phyloP scores from a whole-genome alignment of 2,329 filamentous ascomycete species.

The Paraphaeosphaeria sporulosa region DNA sequence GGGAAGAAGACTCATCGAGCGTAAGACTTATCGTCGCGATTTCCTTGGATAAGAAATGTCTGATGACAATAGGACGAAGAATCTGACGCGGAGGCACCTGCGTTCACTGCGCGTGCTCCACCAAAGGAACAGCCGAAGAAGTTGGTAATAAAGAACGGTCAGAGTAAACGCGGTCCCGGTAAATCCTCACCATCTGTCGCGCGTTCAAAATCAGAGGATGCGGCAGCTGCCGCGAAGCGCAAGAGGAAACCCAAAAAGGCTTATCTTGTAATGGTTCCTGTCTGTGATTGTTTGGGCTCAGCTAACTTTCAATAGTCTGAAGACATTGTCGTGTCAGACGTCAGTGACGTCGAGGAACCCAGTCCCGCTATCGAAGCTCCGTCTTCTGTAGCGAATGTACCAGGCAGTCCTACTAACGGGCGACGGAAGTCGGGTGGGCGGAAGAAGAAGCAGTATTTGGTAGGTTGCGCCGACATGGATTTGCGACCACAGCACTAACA shows the following conservation, averaged over 20 bases:
- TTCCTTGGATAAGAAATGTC: slow-evolving; percentile 10
- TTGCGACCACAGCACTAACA: slow-evolving; percentile 9
- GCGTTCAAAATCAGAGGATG: slow-evolving; percentile 28
- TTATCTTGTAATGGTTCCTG: slow-evolving; percentile 29
- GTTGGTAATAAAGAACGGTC: slow-evolving; percentile 35
- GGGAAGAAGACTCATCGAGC: slow-evolving; percentile 37
- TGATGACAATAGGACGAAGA: slow-evolving; percentile 40
- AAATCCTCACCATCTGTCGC: slow-evolving; percentile 27
- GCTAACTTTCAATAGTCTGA: slow-evolving; percentile 35
- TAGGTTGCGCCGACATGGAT: slow-evolving; percentile 23
- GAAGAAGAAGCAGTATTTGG: slow-evolving; percentile 42
- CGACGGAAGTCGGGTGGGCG: slow-evolving; percentile 35
- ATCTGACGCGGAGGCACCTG: slow-evolving; percentile 25
- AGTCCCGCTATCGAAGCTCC: slow-evolving; percentile 5
- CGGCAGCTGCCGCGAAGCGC: slow-evolving; percentile 35
- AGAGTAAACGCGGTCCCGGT: slow-evolving; percentile 24
- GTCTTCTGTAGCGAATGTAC: slow-evolving; percentile 22
- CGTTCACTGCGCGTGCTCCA: slow-evolving; percentile 29
- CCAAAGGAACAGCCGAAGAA: slow-evolving; percentile 35
- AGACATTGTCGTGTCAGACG: slow-evolving; percentile 41
- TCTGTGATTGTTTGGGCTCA: neutral
- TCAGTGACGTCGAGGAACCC: slow-evolving; percentile 28
- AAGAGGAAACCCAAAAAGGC: slow-evolving; percentile 39
- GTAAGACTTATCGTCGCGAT: slow-evolving; percentile 28
- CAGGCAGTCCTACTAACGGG: slow-evolving; percentile 27